Conservation (phyloP, 2,329 filamentous ascomycete species). For the Hortaea werneckii region DNA sequence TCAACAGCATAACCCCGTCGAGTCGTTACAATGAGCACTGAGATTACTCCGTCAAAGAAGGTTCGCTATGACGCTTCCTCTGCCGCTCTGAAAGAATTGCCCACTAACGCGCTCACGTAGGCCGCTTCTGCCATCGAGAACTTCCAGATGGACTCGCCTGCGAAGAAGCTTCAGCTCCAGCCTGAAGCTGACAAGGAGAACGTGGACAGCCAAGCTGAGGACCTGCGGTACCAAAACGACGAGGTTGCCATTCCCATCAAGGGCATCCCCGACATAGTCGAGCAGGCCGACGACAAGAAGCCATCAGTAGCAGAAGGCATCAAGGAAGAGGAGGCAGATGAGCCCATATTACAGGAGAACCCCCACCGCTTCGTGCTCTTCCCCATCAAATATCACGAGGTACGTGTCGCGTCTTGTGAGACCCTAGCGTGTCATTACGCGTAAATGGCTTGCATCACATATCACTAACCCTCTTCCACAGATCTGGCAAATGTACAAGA, state of each 20-base stretch:
- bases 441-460: conserved; percentile 13
- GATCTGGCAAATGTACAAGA: conserved; percentile 99
- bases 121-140: conserved; percentile 76
- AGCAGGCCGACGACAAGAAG: conserved; percentile 18
- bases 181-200: conserved; percentile 72
- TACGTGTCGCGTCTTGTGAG: conserved; percentile 46
- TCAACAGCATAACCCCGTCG: conserved; percentile 5
- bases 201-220: conserved; percentile 27
- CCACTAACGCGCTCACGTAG: conserved; percentile 43
- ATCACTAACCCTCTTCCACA: conserved; percentile 31
- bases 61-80: conserved; percentile 41
- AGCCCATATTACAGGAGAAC: conserved; percentile 93
- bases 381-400: conserved; percentile 98
- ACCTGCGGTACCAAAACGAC: conserved; percentile 36
- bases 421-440: conserved; percentile 47
- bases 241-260: conserved; percentile 48
- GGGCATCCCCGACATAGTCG: conserved; percentile 38
- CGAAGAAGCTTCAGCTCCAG: conserved; percentile 80
- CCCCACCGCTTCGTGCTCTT: conserved; percentile 93
- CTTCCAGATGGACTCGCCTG: conserved; percentile 85
- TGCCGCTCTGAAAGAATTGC: conserved; percentile 22
- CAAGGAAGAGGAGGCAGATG: conserved; percentile 61
- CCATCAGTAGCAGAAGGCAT: conserved; percentile 42
- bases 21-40: conserved; percentile 41
- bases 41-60: conserved; percentile 66